Evolutionary conservation across 352 stramenopile species (phyloP).

Genomic region (Globisporangium uncinulatum): DNA sequence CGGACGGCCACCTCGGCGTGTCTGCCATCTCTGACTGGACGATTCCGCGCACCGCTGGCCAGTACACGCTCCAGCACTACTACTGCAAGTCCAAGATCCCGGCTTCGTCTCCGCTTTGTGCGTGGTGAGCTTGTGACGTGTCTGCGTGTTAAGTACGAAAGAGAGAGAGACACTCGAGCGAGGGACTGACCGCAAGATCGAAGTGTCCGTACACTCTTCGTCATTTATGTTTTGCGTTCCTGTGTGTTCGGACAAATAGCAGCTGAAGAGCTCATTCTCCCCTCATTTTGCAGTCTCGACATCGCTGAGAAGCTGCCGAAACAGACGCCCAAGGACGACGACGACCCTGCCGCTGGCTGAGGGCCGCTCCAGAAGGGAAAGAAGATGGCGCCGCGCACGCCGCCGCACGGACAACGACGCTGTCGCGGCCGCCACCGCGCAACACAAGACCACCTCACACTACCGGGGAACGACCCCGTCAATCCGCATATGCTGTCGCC

Average conservation of each 20-base stretch:
- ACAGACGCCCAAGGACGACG: constrained; percentile 65
- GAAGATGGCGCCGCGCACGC: too few species aligned
- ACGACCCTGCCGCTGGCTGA: constrained; percentile 51
- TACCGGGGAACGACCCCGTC: too few species aligned
- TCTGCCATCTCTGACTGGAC: constrained; percentile 71
- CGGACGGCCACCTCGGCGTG: constrained; percentile 64
- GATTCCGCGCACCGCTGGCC: constrained; percentile 70
- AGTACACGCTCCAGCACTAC: constrained; percentile 89
- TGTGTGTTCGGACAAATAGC: too few species aligned
- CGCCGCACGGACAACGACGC: too few species aligned
- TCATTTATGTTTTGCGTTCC: too few species aligned
- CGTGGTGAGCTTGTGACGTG: constrained; percentile 1
- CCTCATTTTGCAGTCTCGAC: constrained; percentile 35
- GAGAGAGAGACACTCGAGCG: too few species aligned
- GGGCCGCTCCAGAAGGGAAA: constrained; percentile 56
- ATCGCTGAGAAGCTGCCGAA: constrained; percentile 76
- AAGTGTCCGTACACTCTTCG: constrained; percentile 38
- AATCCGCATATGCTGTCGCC: too few species aligned
- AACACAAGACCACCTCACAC: too few species aligned
- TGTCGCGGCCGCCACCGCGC: too few species aligned
- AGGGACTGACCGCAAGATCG: constrained; percentile 37
- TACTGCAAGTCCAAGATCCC: constrained; percentile 85
- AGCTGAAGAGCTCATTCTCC: too few species aligned
- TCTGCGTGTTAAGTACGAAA: too few species aligned
- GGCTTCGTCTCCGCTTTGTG: constrained; percentile 77